Base-by-base conservation (phyloP, 768 basidiomycete genomes). In the Collybia nuda region DNA sequence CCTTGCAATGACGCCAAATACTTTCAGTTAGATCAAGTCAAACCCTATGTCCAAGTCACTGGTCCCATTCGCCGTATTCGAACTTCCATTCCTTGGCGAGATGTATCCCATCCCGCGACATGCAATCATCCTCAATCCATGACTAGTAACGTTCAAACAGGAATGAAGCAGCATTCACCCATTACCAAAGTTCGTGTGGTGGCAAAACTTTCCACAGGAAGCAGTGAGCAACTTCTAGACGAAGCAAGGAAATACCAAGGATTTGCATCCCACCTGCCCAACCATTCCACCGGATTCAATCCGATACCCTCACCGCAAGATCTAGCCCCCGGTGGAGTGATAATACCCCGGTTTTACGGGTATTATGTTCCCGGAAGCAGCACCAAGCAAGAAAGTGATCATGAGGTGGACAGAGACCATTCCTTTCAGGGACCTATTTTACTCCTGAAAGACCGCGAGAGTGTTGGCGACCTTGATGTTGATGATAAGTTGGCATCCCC, bases 301-400 rank as follows among this genome's bases (percentile, higher is more conserved):
- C 47, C 80, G 38, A 57, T 78, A 1, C 55, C 56, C 11, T 77
- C 78, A 3, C 50, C 81, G 6, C 63, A 64, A 26, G 57, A 73
- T 54, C 76, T 80, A 0, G 72, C 76, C 0, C 80, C 80, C 2
- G 67, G 78, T 4, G 66, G 70, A 6, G 73, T 84, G 0, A 41
- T 85, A 41, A 77, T 81, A 3, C 84, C 85, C 0, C 82, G 84
- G 59, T 86, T 77, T 62, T 86, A 81, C 55, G 84, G 86, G 1
- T 82, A 80, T 62, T 86, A 85, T 56, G 58, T 56, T 7, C 66
- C 65, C 7, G 32, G 12, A 9, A 32, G 32, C 32, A 32, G 32
- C 32, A 14, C 3, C 12, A 11, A 32, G 7, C 5, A 28, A 11
- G 3, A 32, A 11, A 32, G 14, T 11, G 32, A 14, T 2, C 6